A percentile compares a stretch with the other conserved stretches of the same genome.
Conservation (phyloP, 2,329 filamentous ascomycete genomes). For the Botrytis byssoidea region DNA sequence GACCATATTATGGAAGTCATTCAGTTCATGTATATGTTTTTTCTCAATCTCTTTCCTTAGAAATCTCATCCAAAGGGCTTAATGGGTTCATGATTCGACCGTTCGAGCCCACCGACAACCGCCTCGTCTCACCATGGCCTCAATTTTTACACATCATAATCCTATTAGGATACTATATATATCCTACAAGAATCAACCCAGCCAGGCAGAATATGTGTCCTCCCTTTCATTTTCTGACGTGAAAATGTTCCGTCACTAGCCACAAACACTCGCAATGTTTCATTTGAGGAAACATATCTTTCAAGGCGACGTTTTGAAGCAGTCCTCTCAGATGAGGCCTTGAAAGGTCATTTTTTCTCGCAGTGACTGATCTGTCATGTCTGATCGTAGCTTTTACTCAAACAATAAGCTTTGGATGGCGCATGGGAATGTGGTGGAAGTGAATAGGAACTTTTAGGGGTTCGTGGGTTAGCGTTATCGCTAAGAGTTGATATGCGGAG, state of each 20-base stretch:
- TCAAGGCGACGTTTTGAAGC: background rate
- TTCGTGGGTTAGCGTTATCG: background rate
- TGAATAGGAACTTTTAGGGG: background rate
- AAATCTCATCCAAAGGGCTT: too few species aligned
- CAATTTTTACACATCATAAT: background rate
- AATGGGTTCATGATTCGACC: background rate
- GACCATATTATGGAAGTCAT: background rate
- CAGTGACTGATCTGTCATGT: background rate
- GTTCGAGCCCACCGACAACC: too few species aligned
- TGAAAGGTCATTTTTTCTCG: accelerated
- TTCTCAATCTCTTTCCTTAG: too few species aligned
- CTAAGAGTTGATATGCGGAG: background rate
- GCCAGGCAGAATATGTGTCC: too few species aligned
- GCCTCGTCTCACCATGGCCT: too few species aligned
- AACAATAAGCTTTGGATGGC: background rate
- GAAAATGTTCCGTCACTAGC: too few species aligned
- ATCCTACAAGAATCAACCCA: background rate
- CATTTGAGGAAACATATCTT: too few species aligned
- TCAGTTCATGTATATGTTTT: background rate
- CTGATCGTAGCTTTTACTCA: background rate
- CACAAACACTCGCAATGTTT: too few species aligned
- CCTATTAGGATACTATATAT: background rate
- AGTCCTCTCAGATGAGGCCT: background rate
- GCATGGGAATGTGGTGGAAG: background rate
- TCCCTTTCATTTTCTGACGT: background rate